A percentile compares a stretch with the other conserved stretches of the same genome.
These are phyloP conservation scores for Rugonectria rugulosa DNA, from an alignment of 2,329 filamentous ascomycete genomes.

Conservation along the genomic window DNA sequence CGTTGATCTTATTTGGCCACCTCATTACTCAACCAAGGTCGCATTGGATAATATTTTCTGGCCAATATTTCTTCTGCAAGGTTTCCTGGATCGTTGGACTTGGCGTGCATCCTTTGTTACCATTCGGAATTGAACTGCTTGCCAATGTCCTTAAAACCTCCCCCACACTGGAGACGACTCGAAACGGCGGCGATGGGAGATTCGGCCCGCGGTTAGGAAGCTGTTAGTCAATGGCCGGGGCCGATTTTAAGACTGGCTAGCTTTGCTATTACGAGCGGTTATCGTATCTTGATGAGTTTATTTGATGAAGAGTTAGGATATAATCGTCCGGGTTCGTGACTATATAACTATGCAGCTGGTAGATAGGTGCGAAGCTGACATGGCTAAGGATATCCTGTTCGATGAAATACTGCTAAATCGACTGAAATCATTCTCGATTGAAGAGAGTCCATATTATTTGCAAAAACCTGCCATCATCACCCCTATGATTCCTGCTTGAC, in stretches of 20 bases:
- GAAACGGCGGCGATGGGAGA: background rate
- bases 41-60: background rate
- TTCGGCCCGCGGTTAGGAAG: conserved; percentile 2
- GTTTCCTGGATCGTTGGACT: background rate
- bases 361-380: too few relatives aligned
- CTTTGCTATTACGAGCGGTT: too few relatives aligned
- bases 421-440: too few relatives aligned
- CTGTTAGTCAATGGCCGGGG: background rate
- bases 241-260: background rate
- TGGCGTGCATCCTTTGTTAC: background rate
- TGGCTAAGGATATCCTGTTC: too few relatives aligned
- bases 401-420: too few relatives aligned
- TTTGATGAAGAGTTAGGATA: too few relatives aligned
- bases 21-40: background rate
- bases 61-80: conserved; percentile 3
- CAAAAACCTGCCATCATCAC: too few relatives aligned
- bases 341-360: too few relatives aligned
- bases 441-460: too few relatives aligned
- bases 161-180: conserved; percentile 1
- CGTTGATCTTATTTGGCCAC: conserved; percentile 8
- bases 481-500: too few relatives aligned
- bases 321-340: too few relatives aligned
- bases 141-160: background rate
- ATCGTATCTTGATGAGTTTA: too few relatives aligned
- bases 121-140: conserved; percentile 12